Base-by-base conservation (phyloP, 2,329 filamentous ascomycete genomes). In the Malbranchea zuffiana region DNA sequence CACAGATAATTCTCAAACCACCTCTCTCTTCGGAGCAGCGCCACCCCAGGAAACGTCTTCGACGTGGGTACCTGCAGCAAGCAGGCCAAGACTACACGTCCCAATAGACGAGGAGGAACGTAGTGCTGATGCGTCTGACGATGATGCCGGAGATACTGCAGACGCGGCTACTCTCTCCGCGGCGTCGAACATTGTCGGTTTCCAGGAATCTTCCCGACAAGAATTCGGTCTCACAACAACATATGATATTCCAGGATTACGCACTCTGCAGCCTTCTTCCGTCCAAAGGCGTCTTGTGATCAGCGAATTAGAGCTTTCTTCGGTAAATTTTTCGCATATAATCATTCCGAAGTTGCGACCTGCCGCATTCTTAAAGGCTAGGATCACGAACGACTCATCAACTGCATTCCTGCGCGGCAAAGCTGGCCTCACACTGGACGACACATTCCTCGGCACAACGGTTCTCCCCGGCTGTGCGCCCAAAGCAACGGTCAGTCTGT, bases 201-300 rank as follows among this genome's bases (percentile, higher is more conserved):
- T 54, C 33, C 55, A 57, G 39, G 57, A 61, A 39, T 55, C 59
- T 6, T 33, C 51, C 23, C 60, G 57, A 42, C 56, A 62, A 45
- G 54, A 62, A 36, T 53, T 56, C 37, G 61, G 61, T n/a, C 46
- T 63, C 12, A 63, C 60, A 7, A 58, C 61, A 4, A 56, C 54
- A 4, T 63, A 63, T 42, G 54, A 62, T 11, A 50, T 63, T 2
- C 60, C 60, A 1, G 57, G 59, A 3, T 45, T 43, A 2, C 60
- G 59, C 35, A 63, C 57, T 1, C 42, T 64, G 2, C 42, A 40
- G 2, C 60, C 61, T 4, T 61, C 59, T 0, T 49, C 44, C 24
- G 45, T 53, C 6, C 47, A 50, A 18, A 51, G 60, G 6, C 56
- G 60, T 16, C 58, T 62, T 39, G 54, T 60, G 24, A 56, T 64